phyloP scores from a whole-genome alignment of 768 basidiomycete species.

The Amanita jacksonii region DNA sequence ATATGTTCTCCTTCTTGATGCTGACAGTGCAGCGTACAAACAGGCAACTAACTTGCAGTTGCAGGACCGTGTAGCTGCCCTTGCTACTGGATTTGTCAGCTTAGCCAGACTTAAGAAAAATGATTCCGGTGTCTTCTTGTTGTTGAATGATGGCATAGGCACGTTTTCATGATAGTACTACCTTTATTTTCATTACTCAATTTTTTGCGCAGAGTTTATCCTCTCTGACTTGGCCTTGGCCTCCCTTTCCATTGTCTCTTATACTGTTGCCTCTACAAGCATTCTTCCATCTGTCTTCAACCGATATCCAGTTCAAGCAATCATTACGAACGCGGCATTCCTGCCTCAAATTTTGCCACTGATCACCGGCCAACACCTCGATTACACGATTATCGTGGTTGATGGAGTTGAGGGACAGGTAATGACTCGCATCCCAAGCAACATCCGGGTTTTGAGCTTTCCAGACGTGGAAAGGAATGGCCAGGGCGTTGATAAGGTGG shows the following conservation, averaged over 20 bases:
- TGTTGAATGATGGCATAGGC: constrained; percentile 78
- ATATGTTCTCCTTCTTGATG: constrained; percentile 3
- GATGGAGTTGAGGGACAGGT: constrained; percentile 46
- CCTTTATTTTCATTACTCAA: background rate
- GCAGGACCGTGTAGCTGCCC: constrained; percentile 57
- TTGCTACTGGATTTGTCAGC: constrained; percentile 64
- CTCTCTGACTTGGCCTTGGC: constrained; percentile 74
- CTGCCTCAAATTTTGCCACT: constrained; percentile 64
- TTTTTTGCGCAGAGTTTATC: constrained; percentile 51
- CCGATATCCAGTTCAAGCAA: constrained; percentile 56
- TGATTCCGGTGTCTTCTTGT: constrained; percentile 60
- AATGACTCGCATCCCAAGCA: constrained; percentile 37
- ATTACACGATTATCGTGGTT: constrained; percentile 60
- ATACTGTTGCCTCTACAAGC: constrained; percentile 49
- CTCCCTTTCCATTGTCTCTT: constrained; percentile 55
- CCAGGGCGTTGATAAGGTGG: constrained; percentile 34
- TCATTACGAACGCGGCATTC: constrained; percentile 60
- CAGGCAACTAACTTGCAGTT: constrained; percentile 71
- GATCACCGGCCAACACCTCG: constrained; percentile 36
- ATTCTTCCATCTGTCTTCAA: constrained; percentile 61
- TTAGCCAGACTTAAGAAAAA: constrained; percentile 44
- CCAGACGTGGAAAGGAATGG: constrained; percentile 64
- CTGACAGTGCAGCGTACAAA: background rate
- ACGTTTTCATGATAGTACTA: constrained; percentile 12
- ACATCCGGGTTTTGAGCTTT: constrained; percentile 54